Conservation (phyloP, 805 yeast genomes). For the Sugiyamaella marilandica region DNA sequence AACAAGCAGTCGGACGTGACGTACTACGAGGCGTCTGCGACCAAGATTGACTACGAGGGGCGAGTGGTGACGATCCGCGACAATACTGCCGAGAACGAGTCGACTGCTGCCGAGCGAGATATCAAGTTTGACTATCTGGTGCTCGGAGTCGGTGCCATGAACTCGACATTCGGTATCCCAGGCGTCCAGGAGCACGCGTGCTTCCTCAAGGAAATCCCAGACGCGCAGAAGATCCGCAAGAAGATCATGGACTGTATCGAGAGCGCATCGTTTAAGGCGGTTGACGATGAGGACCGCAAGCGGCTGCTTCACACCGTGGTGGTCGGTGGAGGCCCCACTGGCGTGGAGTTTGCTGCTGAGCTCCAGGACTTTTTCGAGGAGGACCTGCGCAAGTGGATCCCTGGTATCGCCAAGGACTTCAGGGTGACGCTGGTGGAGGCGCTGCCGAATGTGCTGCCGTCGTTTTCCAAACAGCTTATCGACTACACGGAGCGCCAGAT, state of each 20-base stretch:
- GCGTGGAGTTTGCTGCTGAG: conserved; percentile 90
- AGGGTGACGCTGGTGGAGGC: conserved; percentile 86
- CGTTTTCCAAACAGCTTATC: conserved; percentile 40
- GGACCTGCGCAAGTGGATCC: conserved; percentile 85
- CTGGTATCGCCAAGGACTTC: conserved; percentile 75
- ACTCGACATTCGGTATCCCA: conserved; percentile 90
- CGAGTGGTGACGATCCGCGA: conserved; percentile 58
- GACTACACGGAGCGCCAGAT: conserved; percentile 77
- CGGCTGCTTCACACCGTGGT: conserved; percentile 84
- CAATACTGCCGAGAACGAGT: conserved; percentile 8
- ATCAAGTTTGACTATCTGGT: conserved; percentile 78
- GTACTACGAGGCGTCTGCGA: conserved; percentile 89
- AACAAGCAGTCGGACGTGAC: conserved; percentile 66
- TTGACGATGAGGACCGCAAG: conserved; percentile 69
- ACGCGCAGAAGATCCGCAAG: conserved; percentile 77
- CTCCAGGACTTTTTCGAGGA: conserved; percentile 90
- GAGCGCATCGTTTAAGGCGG: conserved; percentile 72
- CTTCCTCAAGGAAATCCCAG: conserved; percentile 84
- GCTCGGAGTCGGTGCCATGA: conserved; percentile 92
- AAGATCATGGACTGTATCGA: conserved; percentile 84
- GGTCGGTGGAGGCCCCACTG: conserved; percentile 99
- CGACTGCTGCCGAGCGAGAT: conserved; percentile 39
- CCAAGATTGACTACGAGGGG: conserved; percentile 67
- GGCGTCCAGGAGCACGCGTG: conserved; percentile 85
- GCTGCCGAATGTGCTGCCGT: conserved; percentile 73